Percentiles rank a stretch among this genome's conserved stretches.
Evolutionary conservation across 2,329 filamentous ascomycete genomes (phyloP).

Genomic region (Amphichorda felina): DNA sequence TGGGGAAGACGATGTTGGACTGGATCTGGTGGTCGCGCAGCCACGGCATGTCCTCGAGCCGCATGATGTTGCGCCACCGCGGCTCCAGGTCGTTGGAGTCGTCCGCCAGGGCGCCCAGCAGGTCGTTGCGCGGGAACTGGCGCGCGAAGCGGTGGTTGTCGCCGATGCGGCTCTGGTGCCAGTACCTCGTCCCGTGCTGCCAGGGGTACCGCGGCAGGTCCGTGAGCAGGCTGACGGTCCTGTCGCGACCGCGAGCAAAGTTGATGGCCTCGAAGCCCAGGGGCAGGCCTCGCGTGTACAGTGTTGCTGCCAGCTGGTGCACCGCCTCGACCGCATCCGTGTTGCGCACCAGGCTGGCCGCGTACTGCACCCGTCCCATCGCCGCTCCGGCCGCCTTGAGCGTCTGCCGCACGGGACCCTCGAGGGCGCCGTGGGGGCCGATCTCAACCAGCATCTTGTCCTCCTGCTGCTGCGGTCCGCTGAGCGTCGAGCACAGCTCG

Average conservation of each 20-base stretch:
- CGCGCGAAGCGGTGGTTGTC: conserved; percentile 14
- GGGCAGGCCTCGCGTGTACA: conserved; percentile 26
- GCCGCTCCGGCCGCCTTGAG: conserved; percentile 7
- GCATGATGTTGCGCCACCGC: conserved; percentile 35
- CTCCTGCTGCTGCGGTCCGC: conserved; percentile 9
- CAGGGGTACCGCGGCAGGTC: conserved; percentile 23
- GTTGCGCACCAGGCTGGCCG: conserved; percentile 11
- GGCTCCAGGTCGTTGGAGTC: conserved; percentile 31
- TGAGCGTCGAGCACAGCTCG: conserved; percentile 9
- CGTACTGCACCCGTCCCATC: neutral
- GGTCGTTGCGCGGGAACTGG: conserved; percentile 25
- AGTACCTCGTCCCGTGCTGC: conserved; percentile 20
- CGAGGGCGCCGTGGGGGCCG: conserved; percentile 7
- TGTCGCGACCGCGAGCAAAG: neutral
- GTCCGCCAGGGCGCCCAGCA: conserved; percentile 32
- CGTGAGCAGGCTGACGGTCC: conserved; percentile 6
- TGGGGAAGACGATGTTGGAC: conserved; percentile 41
- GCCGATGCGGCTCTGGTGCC: conserved; percentile 17
- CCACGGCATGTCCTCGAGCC: conserved; percentile 40
- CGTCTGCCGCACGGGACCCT: conserved; percentile 6
- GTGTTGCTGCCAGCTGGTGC: conserved; percentile 19
- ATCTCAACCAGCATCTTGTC: conserved; percentile 5
- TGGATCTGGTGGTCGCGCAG: conserved; percentile 43
- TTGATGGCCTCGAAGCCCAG: conserved; percentile 32
- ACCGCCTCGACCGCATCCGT: neutral